Conservation (phyloP, 2,329 filamentous ascomycete genomes). For the Pezicula radicicola region DNA sequence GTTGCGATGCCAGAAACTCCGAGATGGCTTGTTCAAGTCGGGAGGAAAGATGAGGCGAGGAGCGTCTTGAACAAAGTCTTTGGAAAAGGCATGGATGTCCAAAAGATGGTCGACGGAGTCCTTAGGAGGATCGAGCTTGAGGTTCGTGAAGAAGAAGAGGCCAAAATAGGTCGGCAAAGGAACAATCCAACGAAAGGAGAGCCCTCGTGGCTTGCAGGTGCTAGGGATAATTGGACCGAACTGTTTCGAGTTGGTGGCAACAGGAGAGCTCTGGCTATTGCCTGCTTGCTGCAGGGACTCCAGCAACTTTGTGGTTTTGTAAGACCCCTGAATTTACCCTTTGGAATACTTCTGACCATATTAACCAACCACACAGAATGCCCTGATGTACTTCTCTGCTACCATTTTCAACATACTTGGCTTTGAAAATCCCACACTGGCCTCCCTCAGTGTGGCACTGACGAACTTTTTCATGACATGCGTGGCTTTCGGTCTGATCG, state of each 20-base stretch:
- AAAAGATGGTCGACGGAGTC: conserved; percentile 52
- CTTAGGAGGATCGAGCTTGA: conserved; percentile 71
- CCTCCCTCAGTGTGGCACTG: conserved; percentile 74
- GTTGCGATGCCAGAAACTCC: conserved; percentile 82
- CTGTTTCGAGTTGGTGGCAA: conserved; percentile 59
- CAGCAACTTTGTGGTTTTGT: conserved; percentile 88
- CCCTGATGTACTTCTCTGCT: conserved; percentile 87
- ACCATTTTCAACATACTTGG: conserved; percentile 77
- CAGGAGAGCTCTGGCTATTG: conserved; percentile 74
- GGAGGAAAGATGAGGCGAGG: conserved; percentile 58
- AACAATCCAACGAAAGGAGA: conserved; percentile 11
- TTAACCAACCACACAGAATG: conserved; percentile 53
- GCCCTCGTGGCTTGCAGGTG: conserved; percentile 17
- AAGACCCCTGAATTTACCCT: conserved; percentile 29
- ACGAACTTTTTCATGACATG: conserved; percentile 82
- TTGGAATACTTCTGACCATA: background rate
- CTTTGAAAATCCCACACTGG: conserved; percentile 75
- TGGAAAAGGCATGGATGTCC: conserved; percentile 40
- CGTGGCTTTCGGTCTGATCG: conserved; percentile 73
- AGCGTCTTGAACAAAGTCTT: conserved; percentile 64
- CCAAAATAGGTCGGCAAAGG: conserved; percentile 28
- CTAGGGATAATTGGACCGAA: conserved; percentile 45
- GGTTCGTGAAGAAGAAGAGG: conserved; percentile 65
- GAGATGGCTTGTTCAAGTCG: conserved; percentile 76
- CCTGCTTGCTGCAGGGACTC: conserved; percentile 80